Evolutionary conservation across 2,329 filamentous ascomycete species (phyloP), one percentile per base, ranked within the genome.

Genomic region (Capronia americana): DNA sequence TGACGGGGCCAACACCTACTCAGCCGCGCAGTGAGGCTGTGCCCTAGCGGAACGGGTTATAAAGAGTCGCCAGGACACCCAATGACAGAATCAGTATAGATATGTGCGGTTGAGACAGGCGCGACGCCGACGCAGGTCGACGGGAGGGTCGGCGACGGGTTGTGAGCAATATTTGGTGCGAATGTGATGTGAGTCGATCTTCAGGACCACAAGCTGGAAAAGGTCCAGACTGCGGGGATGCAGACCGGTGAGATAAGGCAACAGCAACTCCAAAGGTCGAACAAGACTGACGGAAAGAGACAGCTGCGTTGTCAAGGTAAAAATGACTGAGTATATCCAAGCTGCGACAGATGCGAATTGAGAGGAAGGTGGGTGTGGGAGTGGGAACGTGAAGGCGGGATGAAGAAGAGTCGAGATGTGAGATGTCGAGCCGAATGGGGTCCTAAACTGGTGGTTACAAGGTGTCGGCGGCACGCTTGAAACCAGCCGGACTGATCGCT

Each of bases 21-120:
- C 65, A 68, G 65, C 65, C 58, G 50, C 57, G 53, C 51, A 63
- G 55, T 68, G 68, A 70, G 68, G 68, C 68, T 66, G 57, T 70
- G 65, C 60, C 50, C n/a, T 28, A 48, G 60, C 32, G 28, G 28
- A 54, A 54, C 28, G 14, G n/a, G 57, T 28, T 67, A 66, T 64
- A 68, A 66, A 46, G 57, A n/a, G 53, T 66, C 61, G 64, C 64
- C 51, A 54, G 54, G 32, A 51, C 46, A 38, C 41, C 50, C 55
- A 58, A 65, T 60, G 54, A 34, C 34, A 20, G 48, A 26, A 8
- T 28, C 23, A 57, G 24, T 30, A 46, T 20, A 56, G 48, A 20
- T 24, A 34, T n/a, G 53, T 50, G 17, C 20, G 44, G 8, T 12
- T 41, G n/a, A 41, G 34, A 32, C 30, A 28, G 41, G 24, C 50